These are phyloP conservation scores for Amoebophrya sp. DNA, from an alignment of 169 alveolate genomes.

Conservation along the genomic window DNA sequence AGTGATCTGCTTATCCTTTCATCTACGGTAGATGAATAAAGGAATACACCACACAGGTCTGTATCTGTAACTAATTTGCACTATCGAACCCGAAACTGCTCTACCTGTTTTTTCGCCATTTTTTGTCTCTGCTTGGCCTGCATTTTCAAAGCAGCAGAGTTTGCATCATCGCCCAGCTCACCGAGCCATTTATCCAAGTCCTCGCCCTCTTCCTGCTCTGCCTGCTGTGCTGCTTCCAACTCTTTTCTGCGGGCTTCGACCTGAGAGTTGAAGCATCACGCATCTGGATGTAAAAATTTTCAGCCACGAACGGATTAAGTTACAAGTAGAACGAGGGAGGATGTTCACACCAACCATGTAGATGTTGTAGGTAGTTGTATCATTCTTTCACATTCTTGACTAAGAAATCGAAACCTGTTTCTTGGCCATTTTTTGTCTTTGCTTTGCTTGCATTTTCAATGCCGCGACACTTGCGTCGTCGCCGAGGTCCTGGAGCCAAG, in stretches of 20 bases:
- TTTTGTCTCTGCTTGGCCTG: background rate
- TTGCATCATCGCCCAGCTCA: background rate
- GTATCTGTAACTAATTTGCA: no score
- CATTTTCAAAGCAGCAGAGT: background rate
- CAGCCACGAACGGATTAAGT: no score
- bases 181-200: background rate
- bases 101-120: background rate
- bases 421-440: background rate
- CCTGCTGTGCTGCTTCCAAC: background rate
- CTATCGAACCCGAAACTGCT: no score
- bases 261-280: no score
- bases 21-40: no score
- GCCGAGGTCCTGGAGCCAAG: background rate
- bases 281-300: no score
- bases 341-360: no score
- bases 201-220: background rate
- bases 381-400: no score
- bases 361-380: no score
- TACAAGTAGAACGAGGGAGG: background rate
- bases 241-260: background rate
- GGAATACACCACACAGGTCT: no score
- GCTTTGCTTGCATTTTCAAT: background rate
- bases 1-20: no score
- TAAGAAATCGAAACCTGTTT: background rate
- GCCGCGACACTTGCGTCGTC: slow-evolving; percentile 12